These are phyloP conservation scores for Taiozyma sp. DNA, from an alignment of 1,139 yeast species.

Conservation along the genomic window DNA sequence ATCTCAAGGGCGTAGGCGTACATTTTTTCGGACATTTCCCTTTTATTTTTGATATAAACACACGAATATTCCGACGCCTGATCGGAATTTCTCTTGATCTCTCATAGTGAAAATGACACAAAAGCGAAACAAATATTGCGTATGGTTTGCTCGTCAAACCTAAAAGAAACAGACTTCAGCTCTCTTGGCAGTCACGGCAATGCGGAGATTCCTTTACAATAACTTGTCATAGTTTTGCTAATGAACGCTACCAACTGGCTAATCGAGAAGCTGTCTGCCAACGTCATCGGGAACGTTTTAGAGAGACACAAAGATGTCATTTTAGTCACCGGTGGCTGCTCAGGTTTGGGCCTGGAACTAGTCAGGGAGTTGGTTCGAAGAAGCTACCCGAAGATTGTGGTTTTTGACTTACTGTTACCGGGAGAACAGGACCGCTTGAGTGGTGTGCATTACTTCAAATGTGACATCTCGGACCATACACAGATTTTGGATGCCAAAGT, in stretches of 20 bases:
- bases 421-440: conserved; percentile 27
- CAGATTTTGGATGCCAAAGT: conserved; percentile 36
- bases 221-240: background rate
- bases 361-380: conserved; percentile 40
- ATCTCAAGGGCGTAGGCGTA: too few relatives aligned
- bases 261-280: conserved; percentile 14
- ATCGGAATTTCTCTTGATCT: background rate
- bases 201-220: background rate
- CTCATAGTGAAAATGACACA: background rate
- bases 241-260: background rate
- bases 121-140: background rate
- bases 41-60: background rate
- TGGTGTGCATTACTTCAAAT: conserved; percentile 50
- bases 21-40: background rate
- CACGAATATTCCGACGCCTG: background rate
- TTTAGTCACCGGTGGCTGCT: conserved; percentile 78
- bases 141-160: background rate
- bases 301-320: conserved; percentile 50
- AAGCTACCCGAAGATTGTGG: conserved; percentile 46
- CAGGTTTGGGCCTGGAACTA: conserved; percentile 73
- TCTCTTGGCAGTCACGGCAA: background rate
- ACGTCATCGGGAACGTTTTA: conserved; percentile 44
- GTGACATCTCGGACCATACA: conserved; percentile 60
- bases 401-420: conserved; percentile 56
- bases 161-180: background rate